Base-by-base conservation (phyloP, 208 protist genomes). In the Trypanosoma theileri region DNA sequence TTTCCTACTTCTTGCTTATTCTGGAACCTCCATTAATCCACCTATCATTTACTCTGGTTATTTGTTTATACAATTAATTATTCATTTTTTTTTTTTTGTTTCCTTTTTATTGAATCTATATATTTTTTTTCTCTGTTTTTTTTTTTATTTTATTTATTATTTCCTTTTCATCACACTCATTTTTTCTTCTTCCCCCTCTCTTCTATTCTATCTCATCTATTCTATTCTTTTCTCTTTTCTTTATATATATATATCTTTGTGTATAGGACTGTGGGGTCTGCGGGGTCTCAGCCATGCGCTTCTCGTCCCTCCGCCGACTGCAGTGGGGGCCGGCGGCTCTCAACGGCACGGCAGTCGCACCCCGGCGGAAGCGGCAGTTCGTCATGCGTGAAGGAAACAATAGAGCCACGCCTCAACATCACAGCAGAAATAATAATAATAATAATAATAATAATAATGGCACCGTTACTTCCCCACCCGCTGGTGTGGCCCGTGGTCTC, bases 361-460 rank as follows among this genome's bases (percentile, higher is more conserved):
- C 71, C 9, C 63, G 63, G 13, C 62, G 71, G 48, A 58, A 24
- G 26, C 44, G 71, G 19, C 71, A 76, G 41, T 76, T 76, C 59
- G 42, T 69, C 48, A 70, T 70, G 64, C 69, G 61, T 21, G 55
- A 76, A 51, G 40, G 48, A 21, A 45, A 52, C 12, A 35, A 21
- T 16, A 13, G 13, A 40, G 53, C 31, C 14, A 48, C 28, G 6
- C 28, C 28, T 1, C 11, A 52, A 12, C 31, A 46, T 41, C 45
- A 13, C 7, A 19, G 24, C 4, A 26, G 46, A 24, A 12, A 10
- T 40, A 58, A 14, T 31, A 59, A 31, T 17, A 16, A 41, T 17
- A 17, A 35, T 28, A 14, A 19, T 16, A 44, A 54, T 14, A 17
- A 4, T 22, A 19, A 56, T 19, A 19, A 42, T 16, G 13, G 22